These are phyloP conservation scores for Trichocladium antarcticum DNA, from an alignment of 495 filamentous ascomycete genomes.

Conservation along the genomic window DNA sequence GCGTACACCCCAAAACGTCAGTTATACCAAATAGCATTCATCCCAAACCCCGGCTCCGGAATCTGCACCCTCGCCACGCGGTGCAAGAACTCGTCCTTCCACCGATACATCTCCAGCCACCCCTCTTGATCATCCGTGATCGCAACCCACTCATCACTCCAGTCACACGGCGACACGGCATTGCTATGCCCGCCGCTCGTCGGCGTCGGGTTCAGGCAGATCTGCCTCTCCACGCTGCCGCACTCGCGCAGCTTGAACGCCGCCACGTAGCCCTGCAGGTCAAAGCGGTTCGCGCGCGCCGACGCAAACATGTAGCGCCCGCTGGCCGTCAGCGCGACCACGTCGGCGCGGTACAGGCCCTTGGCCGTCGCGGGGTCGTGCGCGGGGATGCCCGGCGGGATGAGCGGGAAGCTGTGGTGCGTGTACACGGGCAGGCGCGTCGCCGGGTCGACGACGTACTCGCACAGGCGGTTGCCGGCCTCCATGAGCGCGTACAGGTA, in stretches of 20 bases:
- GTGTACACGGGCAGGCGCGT: constrained; percentile 77
- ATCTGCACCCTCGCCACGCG: constrained; percentile 64
- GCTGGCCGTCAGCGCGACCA: constrained; percentile 54
- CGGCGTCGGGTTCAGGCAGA: constrained; percentile 69
- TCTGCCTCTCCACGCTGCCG: constrained; percentile 63
- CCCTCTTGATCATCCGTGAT: constrained; percentile 77
- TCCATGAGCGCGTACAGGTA: constrained; percentile 82
- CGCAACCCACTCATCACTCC: constrained; percentile 75
- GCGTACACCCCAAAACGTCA: constrained; percentile 22
- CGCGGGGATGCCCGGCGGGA: constrained; percentile 53
- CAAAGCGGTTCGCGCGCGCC: constrained; percentile 62
- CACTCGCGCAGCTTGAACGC: constrained; percentile 59
- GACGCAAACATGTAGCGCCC: constrained; percentile 68
- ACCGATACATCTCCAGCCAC: constrained; percentile 76
- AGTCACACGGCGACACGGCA: constrained; percentile 66
- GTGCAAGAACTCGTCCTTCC: constrained; percentile 64
- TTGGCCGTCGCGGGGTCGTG: constrained; percentile 32
- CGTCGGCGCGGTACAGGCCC: constrained; percentile 64
- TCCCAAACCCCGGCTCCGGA: constrained; percentile 70
- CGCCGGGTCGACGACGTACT: constrained; percentile 66
- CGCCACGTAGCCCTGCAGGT: constrained; percentile 67
- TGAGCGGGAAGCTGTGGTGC: constrained; percentile 60
- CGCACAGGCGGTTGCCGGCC: constrained; percentile 64
- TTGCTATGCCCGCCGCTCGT: constrained; percentile 81
- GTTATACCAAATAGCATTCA: constrained; percentile 89